Base-by-base conservation (phyloP, 2,329 filamentous ascomycete genomes). In the Apiospora malaysiana region DNA sequence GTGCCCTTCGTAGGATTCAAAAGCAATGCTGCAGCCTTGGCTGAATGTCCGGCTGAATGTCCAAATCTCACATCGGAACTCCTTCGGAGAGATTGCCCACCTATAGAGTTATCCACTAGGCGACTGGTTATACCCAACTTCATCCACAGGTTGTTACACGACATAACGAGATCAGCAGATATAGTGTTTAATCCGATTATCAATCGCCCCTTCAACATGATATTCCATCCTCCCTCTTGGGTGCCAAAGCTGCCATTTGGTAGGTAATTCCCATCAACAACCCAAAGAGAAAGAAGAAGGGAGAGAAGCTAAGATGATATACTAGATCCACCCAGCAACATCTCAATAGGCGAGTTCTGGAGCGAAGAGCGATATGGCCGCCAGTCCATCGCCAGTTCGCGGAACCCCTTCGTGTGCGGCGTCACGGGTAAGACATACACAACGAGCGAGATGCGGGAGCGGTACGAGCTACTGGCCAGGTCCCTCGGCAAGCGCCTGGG, bases 381-480 rank as follows among this genome's bases (percentile, higher is more conserved):
- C 70, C 81, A 85, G 71, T 85, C 91, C 6, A 81, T 91, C 3
- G 84, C 84, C 23, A 83, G 86, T 73, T 92, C 92, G 6, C 84
- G 84, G 70, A 85, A 90, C 59, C 91, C 92, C 0, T 94, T 92
- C 79, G 92, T 90, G n/a, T 94, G 92, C 77, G 93, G 91, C 8
- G 73, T 94, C 18, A 89, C 88, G 7, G 91, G 91, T 27, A 89
- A 88, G 77, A 85, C 87, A 8, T 92, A 91, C 78, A 89, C 89
- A 2, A 83, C 86, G 5, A 76, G 84, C 40, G 88, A 94, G 74
- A 87, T 93, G 71, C 87, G 85, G 63, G 87, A 91, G 70, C 86
- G 91, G n/a, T 88, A 92, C 7, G 90, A 93, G 68, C 84, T 85
- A 69, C 84, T 94, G 18, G 87, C 92, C 25, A 86, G 90, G 66